Evolutionary conservation across 2,329 filamentous ascomycete genomes (phyloP).

Genomic region (Lecanosticta acicola): DNA sequence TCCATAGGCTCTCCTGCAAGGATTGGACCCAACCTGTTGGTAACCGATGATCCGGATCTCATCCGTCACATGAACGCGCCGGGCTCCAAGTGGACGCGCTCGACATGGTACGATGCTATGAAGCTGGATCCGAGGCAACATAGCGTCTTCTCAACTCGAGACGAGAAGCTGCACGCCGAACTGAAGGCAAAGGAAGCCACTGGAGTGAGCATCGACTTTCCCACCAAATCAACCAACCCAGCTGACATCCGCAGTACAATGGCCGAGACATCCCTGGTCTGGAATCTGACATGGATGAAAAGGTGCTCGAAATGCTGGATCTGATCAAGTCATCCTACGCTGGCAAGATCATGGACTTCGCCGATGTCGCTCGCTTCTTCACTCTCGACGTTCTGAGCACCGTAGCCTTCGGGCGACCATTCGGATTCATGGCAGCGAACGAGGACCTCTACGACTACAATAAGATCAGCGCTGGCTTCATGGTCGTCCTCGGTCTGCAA

Average conservation of each 20-base stretch:
- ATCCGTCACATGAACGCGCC: constrained; percentile 42
- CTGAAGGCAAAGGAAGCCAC: constrained; percentile 48
- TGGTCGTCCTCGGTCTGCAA: constrained; percentile 22
- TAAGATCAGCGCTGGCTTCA: constrained; percentile 19
- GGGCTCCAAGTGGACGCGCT: constrained; percentile 27
- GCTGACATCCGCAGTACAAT: constrained; percentile 42
- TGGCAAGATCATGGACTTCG: constrained; percentile 24
- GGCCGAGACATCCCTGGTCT: constrained; percentile 51
- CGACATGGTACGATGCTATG: constrained; percentile 45
- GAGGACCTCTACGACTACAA: constrained; percentile 37
- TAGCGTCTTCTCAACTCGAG: constrained; percentile 49
- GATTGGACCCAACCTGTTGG: constrained; percentile 45
- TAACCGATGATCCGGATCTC: constrained; percentile 47
- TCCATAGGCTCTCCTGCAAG: constrained; percentile 38
- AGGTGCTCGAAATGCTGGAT: constrained; percentile 43
- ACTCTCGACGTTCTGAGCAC: constrained; percentile 7
- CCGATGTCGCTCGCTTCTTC: constrained; percentile 6
- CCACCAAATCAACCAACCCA: background rate
- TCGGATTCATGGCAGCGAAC: constrained; percentile 47
- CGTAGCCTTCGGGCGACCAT: constrained; percentile 6
- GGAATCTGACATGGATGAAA: constrained; percentile 46
- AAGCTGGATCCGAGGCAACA: constrained; percentile 51
- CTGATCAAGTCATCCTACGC: constrained; percentile 47
- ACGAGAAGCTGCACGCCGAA: constrained; percentile 44
- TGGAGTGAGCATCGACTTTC: constrained; percentile 36